Percentiles rank a stretch among this genome's conserved stretches.
Evolutionary conservation across 495 filamentous ascomycete species (phyloP).

Genomic region (Bryoglossum gracile): DNA sequence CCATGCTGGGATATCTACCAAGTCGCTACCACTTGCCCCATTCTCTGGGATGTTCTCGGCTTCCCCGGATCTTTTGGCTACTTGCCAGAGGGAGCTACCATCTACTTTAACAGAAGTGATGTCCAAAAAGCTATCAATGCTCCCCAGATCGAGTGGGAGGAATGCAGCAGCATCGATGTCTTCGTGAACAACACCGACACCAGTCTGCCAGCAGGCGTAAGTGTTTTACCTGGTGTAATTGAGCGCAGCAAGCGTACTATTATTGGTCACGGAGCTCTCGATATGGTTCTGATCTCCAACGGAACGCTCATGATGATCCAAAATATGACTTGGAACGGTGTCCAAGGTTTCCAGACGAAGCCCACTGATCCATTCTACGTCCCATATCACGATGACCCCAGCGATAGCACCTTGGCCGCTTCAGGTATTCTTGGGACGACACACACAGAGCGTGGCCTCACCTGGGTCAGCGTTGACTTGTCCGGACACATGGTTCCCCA

Average conservation of each 20-base stretch:
- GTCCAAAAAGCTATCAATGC: conserved; percentile 71
- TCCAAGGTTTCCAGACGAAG: conserved; percentile 54
- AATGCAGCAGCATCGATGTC: conserved; percentile 45
- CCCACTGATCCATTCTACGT: conserved; percentile 58
- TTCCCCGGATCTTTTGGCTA: conserved; percentile 53
- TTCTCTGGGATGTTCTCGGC: conserved; percentile 66
- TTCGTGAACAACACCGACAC: conserved; percentile 43
- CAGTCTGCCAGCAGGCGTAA: conserved; percentile 41
- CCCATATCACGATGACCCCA: conserved; percentile 43
- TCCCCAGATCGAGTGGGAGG: conserved; percentile 48
- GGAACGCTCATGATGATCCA: conserved; percentile 67
- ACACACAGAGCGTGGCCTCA: conserved; percentile 62
- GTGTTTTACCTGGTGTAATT: conserved; percentile 61
- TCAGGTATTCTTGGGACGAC: conserved; percentile 54
- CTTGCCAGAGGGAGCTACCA: conserved; percentile 43
- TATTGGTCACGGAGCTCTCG: conserved; percentile 52
- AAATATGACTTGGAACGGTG: conserved; percentile 79
- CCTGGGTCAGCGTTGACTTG: conserved; percentile 51
- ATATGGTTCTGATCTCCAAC: conserved; percentile 53
- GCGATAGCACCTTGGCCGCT: conserved; percentile 29
- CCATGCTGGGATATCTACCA: conserved; percentile 80
- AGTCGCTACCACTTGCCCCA: conserved; percentile 65
- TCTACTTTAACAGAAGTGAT: conserved; percentile 75
- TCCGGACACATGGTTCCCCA: conserved; percentile 60
- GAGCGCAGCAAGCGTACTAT: conserved; percentile 62